These are phyloP conservation scores for Rhodotorula sp. DNA, from an alignment of 1,284 basidiomycete genomes.

Conservation along the genomic window DNA sequence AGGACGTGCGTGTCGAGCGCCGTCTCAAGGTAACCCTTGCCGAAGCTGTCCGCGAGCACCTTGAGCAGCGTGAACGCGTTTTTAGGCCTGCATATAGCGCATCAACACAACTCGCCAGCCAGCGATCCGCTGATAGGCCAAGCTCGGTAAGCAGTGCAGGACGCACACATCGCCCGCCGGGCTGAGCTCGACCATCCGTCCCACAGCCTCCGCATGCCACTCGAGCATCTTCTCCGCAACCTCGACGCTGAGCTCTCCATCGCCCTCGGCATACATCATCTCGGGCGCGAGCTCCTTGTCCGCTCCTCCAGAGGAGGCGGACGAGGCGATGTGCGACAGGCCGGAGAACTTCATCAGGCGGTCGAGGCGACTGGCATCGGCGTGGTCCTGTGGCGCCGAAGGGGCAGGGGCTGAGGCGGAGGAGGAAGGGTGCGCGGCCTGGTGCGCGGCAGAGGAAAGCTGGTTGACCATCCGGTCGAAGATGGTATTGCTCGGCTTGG, in stretches of 20 bases:
- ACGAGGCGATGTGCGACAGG: slow-evolving; percentile 53
- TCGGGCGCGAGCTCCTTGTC: slow-evolving; percentile 17
- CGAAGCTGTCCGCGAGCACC: slow-evolving; percentile 85
- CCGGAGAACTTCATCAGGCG: slow-evolving; percentile 69
- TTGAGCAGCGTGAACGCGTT: slow-evolving; percentile 82
- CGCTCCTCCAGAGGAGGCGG: slow-evolving; percentile 9
- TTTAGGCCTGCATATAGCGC: slow-evolving; percentile 66
- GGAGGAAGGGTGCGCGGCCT: slow-evolving; percentile 47
- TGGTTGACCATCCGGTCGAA: slow-evolving; percentile 93
- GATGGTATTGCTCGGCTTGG: slow-evolving; percentile 71
- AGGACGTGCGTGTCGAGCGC: slow-evolving; percentile 83
- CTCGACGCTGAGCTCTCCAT: slow-evolving; percentile 73
- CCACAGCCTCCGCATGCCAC: slow-evolving; percentile 95
- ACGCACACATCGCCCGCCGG: slow-evolving; percentile 76
- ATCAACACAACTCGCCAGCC: background rate
- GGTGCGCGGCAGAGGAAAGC: slow-evolving; percentile 68
- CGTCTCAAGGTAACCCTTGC: slow-evolving; percentile 82
- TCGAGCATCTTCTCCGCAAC: slow-evolving; percentile 85
- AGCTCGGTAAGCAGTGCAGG: background rate
- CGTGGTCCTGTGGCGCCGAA: slow-evolving; percentile 51
- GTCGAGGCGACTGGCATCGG: slow-evolving; percentile 42
- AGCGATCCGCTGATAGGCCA: background rate
- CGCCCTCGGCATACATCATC: slow-evolving; percentile 61
- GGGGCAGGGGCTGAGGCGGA: background rate
- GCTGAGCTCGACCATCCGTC: slow-evolving; percentile 85